Evolutionary conservation across 2,329 filamentous ascomycete genomes (phyloP), one percentile per base, ranked within the genome.

Genomic region (Mariannaea sp.): DNA sequence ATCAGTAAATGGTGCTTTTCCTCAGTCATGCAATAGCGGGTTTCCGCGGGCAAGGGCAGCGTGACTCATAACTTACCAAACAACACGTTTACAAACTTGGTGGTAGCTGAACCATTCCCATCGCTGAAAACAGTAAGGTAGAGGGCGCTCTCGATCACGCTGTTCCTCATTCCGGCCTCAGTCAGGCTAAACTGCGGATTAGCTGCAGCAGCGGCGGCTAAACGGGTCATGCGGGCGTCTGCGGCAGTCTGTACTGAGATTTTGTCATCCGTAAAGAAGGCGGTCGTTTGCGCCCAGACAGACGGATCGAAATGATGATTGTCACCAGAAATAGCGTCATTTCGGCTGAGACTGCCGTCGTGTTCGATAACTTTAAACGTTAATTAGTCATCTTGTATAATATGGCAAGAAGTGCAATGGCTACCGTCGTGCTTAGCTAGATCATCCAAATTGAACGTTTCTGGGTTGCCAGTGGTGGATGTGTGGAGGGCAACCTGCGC

Each of bases 321-420:
- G 46, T 42, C n/a, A 26, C 42, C 46, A 36, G 36, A 49, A 38
- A 41, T 41, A 29, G 46, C 38, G 35, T 49, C 46, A 7, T 36
- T 38, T 14, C 46, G 46, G 29, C 46, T 49, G 14, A 49, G 35
- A 38, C 46, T 49, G 6, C 46, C 46, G 12, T 49, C 46, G 14
- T 49, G 46, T 19, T 49, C 46, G 6, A 49, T 36, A 49, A 49
- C 19, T 36, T 49, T 49, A 35, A n/a, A n/a, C n/a, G n/a, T n/a
- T n/a, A n/a, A n/a, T n/a, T n/a, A n/a, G n/a, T n/a, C n/a, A n/a
- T n/a, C n/a, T n/a, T n/a, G n/a, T n/a, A n/a, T n/a, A n/a, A n/a
- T n/a, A n/a, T n/a, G n/a, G n/a, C n/a, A n/a, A n/a, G n/a, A n/a
- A n/a, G n/a, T n/a, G n/a, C n/a, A n/a, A n/a, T n/a, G n/a, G n/a